phyloP scores from a whole-genome alignment of 192 early-diverging fungal species.

The Gamsiella multidivaricata region DNA sequence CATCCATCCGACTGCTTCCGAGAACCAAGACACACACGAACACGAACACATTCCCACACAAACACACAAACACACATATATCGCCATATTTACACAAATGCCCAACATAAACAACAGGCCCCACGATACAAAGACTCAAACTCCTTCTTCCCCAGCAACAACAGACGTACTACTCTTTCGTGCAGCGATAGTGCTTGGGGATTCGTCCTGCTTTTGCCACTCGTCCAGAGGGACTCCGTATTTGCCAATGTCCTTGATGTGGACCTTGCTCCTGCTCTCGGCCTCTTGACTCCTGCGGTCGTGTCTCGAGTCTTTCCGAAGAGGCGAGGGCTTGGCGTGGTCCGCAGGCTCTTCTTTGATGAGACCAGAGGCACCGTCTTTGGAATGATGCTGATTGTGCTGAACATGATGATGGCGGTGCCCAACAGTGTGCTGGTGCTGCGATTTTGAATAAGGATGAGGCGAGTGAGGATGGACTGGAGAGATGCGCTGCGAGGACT shows the following conservation, averaged over 20 bases:
- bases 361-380: neutral
- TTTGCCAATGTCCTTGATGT: conserved; percentile 53
- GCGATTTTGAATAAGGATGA: conserved; percentile 38
- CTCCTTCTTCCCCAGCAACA: neutral
- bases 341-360: conserved; percentile 45
- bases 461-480: conserved; percentile 32
- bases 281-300: conserved; percentile 18
- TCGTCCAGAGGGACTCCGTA: conserved; percentile 50
- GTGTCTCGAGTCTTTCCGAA: conserved; percentile 39
- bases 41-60: too few relatives aligned
- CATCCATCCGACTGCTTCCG: conserved; percentile 4
- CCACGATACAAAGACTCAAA: neutral
- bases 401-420: conserved; percentile 22
- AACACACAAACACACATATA: too few relatives aligned
- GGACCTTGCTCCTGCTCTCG: conserved; percentile 25
- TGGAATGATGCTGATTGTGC: conserved; percentile 15
- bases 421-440: conserved; percentile 8
- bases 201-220: conserved; percentile 48
- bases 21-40: neutral
- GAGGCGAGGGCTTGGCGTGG: conserved; percentile 28
- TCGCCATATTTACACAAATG: too few relatives aligned
- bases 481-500: neutral
- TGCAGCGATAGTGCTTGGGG: neutral
- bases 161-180: conserved; percentile 32
- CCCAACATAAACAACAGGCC: too few relatives aligned